These are phyloP conservation scores for Ceratopteris richardii DNA, from an alignment of 75 land plant species.

Conservation along the genomic window DNA sequence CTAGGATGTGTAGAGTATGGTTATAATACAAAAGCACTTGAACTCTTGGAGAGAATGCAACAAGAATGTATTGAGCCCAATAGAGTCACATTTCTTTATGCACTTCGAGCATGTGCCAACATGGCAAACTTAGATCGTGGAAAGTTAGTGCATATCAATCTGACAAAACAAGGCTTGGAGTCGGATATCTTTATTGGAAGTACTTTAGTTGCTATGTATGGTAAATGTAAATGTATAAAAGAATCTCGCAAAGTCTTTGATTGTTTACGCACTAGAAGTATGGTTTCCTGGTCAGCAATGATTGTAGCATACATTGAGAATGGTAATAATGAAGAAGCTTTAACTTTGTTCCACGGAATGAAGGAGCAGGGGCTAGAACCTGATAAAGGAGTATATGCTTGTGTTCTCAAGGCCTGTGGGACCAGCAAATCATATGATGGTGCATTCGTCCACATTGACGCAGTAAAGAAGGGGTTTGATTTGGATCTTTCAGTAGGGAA, in stretches of 20 bases:
- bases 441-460: constrained; percentile 1
- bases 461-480: constrained; percentile 10
- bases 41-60: too few species aligned
- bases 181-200: constrained; percentile 20
- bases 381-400: constrained; percentile 17
- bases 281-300: constrained; percentile 27
- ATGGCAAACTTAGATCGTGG: background rate
- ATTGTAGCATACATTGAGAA: constrained; percentile 16
- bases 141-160: background rate
- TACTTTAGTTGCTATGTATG: constrained; percentile 28
- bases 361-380: constrained; percentile 8
- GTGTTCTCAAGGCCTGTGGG: constrained; percentile 18
- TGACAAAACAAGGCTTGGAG: background rate
- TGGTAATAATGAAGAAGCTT: constrained; percentile 11
- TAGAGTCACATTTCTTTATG: background rate
- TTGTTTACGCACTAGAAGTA: constrained; percentile 11
- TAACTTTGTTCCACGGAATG: constrained; percentile 16
- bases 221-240: constrained; percentile 21
- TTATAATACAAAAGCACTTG: too few species aligned
- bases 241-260: constrained; percentile 16
- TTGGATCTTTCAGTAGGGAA: constrained; percentile 19
- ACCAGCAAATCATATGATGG: background rate
- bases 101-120: background rate
- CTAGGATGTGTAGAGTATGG: too few species aligned
- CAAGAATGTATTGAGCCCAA: too few species aligned